A percentile compares a stretch with the other conserved stretches of the same genome.
These are phyloP conservation scores for Mucor lusitanicus DNA, from an alignment of 371 early-diverging fungal genomes.

Conservation along the genomic window DNA sequence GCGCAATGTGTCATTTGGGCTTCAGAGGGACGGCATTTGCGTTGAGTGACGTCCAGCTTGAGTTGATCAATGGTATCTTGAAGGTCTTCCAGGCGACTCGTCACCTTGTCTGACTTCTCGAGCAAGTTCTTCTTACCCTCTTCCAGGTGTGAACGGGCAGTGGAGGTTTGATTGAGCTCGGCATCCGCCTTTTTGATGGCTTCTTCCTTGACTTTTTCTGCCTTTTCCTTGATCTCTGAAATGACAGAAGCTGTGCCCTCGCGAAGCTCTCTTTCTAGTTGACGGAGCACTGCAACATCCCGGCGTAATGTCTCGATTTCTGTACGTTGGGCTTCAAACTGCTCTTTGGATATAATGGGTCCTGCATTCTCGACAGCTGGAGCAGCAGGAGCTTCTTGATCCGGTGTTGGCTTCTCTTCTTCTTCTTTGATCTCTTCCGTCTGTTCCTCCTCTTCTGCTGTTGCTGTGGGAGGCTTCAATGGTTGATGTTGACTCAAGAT, in stretches of 20 bases:
- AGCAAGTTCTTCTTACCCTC: constrained; percentile 69
- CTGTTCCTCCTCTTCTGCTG: no score
- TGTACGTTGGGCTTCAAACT: constrained; percentile 21
- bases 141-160: constrained; percentile 54
- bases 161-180: constrained; percentile 20
- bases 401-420: not conserved
- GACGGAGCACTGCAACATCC: constrained; percentile 64
- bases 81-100: constrained; percentile 68
- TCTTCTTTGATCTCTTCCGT: not conserved
- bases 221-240: constrained; percentile 44
- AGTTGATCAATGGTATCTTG: constrained; percentile 77
- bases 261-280: constrained; percentile 59
- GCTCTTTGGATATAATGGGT: constrained; percentile 21
- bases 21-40: constrained; percentile 71
- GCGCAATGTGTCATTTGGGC: constrained; percentile 62
- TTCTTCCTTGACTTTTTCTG: constrained; percentile 48
- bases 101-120: constrained; percentile 61
- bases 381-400: constrained; percentile 1
- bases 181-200: constrained; percentile 22
- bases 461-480: not conserved
- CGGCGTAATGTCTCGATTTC: constrained; percentile 46
- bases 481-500: not conserved
- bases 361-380: not conserved
- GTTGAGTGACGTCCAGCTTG: constrained; percentile 75
- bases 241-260: constrained; percentile 45